Evolutionary conservation across 768 basidiomycete genomes (phyloP).

Genomic region (Cystofilobasidium macerans): DNA sequence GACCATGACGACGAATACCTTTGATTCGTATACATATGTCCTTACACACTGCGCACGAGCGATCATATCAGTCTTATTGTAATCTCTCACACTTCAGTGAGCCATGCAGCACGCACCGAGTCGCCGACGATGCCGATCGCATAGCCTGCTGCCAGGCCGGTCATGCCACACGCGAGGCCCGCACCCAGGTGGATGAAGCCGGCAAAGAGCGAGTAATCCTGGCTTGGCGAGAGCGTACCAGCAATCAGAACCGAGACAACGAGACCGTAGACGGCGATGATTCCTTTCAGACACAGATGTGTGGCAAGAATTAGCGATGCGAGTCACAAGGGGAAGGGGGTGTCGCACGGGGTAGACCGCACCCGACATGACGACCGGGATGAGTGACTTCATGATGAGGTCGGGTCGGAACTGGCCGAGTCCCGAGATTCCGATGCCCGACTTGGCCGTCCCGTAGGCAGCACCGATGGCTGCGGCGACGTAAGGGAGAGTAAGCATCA

Average conservation of each 20-base stretch:
- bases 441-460: constrained; percentile 89
- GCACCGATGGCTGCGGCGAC: constrained; percentile 71
- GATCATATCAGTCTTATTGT: not conserved
- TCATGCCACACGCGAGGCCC: constrained; percentile 78
- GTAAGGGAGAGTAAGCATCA: not conserved
- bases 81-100: no score
- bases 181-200: constrained; percentile 89
- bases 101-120: constrained; percentile 61
- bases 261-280: constrained; percentile 92
- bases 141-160: constrained; percentile 84
- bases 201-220: constrained; percentile 66
- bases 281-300: not conserved
- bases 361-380: constrained; percentile 43
- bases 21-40: constrained; percentile 79
- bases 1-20: constrained; percentile 90
- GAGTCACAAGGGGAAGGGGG: no score
- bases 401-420: constrained; percentile 89
- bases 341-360: constrained; percentile 1
- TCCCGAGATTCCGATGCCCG: constrained; percentile 94
- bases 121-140: constrained; percentile 92
- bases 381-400: constrained; percentile 73
- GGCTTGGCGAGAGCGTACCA: constrained; percentile 50
- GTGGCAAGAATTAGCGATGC: no score
- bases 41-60: constrained; percentile 57
- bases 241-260: constrained; percentile 90